Evolutionary conservation across 2,329 filamentous ascomycete genomes (phyloP).

Genomic region (Monilinia aucupariae): DNA sequence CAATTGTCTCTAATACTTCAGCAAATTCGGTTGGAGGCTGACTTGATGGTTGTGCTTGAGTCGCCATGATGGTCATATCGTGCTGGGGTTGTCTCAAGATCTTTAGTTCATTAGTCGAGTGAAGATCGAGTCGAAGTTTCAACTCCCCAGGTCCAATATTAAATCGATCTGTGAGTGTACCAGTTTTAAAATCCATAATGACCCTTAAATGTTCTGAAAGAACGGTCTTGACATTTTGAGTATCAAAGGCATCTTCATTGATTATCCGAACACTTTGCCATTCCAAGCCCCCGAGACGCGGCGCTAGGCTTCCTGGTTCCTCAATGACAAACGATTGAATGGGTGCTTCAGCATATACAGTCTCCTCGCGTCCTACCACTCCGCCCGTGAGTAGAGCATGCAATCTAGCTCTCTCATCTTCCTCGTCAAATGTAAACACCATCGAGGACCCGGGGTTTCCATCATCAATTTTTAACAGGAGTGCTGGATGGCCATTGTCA

Average conservation of each 20-base stretch:
- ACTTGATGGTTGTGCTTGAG: conserved; percentile 57
- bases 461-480: conserved; percentile 58
- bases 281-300: conserved; percentile 37
- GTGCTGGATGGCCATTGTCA: conserved; percentile 60
- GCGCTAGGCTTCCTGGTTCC: conserved; percentile 39
- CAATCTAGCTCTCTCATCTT: conserved; percentile 63
- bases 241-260: conserved; percentile 57
- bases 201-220: conserved; percentile 72
- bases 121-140: conserved; percentile 58
- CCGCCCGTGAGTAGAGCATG: conserved; percentile 71
- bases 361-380: conserved; percentile 61
- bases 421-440: conserved; percentile 70
- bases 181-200: conserved; percentile 68
- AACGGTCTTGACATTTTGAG: conserved; percentile 60
- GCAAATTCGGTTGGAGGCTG: conserved; percentile 59
- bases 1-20: conserved; percentile 44
- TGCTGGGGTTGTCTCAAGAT: conserved; percentile 67
- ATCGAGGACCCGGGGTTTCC: conserved; percentile 50
- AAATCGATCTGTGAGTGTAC: conserved; percentile 75
- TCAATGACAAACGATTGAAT: conserved; percentile 60
- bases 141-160: conserved; percentile 75
- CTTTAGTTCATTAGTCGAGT: conserved; percentile 54
- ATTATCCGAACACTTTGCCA: conserved; percentile 69
- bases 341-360: conserved; percentile 63
- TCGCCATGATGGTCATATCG: conserved; percentile 71